These are phyloP conservation scores for Cryptosporidium muris DNA, from an alignment of 169 alveolate species.

Conservation along the genomic window DNA sequence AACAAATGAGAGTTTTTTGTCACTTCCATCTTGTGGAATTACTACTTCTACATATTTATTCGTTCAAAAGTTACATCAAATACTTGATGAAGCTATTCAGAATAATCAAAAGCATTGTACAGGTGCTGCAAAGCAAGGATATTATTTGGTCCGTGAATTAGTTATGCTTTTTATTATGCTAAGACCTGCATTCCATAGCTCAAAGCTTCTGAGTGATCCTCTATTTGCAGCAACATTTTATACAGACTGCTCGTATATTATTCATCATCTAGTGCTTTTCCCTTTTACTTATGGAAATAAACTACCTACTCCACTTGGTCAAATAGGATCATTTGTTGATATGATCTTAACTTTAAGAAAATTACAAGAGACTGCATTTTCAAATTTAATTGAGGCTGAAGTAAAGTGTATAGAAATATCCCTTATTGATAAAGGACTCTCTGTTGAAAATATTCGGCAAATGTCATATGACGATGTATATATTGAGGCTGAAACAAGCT, in stretches of 20 bases:
- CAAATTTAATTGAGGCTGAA: conserved; percentile 34
- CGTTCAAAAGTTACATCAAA: conserved; percentile 39
- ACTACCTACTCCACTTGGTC: conserved; percentile 54
- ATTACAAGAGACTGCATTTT: conserved; percentile 58
- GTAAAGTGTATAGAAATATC: not conserved
- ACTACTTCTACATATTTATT: conserved; percentile 49
- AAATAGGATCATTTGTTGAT: conserved; percentile 68
- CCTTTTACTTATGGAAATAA: conserved; percentile 61
- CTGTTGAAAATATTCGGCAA: conserved; percentile 29
- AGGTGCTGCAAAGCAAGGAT: conserved; percentile 62
- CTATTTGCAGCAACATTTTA: conserved; percentile 62
- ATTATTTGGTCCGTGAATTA: conserved; percentile 50
- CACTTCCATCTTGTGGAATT: conserved; percentile 55
- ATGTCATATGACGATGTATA: conserved; percentile 48
- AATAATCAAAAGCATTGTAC: conserved; percentile 33
- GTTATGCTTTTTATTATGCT: conserved; percentile 51
- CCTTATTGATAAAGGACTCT: conserved; percentile 23
- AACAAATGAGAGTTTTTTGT: conserved; percentile 57
- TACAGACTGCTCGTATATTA: conserved; percentile 60
- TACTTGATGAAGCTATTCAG: conserved; percentile 44
- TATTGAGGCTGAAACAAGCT: conserved; percentile 42
- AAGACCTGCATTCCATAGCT: conserved; percentile 56
- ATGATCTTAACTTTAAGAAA: conserved; percentile 52
- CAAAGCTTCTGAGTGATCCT: conserved; percentile 38
- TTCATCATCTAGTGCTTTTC: conserved; percentile 48